These are phyloP conservation scores for Myotisia sp. DNA, from an alignment of 2,329 filamentous ascomycete genomes.

Conservation along the genomic window DNA sequence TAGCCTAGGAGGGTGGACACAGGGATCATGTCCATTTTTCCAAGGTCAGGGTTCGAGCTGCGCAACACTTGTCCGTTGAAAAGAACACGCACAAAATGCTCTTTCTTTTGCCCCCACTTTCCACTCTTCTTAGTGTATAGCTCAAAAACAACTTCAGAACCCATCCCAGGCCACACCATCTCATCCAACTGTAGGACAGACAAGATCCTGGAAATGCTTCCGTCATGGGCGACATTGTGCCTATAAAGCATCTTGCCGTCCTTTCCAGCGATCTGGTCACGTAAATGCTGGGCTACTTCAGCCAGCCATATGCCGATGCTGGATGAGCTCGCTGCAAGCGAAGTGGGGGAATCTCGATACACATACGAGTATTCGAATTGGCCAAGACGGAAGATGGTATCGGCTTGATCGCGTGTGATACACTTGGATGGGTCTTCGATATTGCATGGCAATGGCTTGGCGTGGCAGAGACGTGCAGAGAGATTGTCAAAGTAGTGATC, in stretches of 20 bases:
- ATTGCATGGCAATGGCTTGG: slow-evolving; percentile 56
- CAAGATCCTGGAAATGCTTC: slow-evolving; percentile 52
- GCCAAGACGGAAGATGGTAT: slow-evolving; percentile 60
- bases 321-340: slow-evolving; percentile 47
- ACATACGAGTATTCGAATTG: slow-evolving; percentile 70
- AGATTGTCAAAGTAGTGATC: slow-evolving; percentile 82
- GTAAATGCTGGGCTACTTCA: slow-evolving; percentile 54
- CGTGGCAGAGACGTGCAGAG: slow-evolving; percentile 63
- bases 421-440: slow-evolving; percentile 38
- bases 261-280: slow-evolving; percentile 36
- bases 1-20: slow-evolving; percentile 51
- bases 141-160: slow-evolving; percentile 64
- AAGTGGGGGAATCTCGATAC: slow-evolving; percentile 52
- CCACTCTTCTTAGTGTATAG: slow-evolving; percentile 40
- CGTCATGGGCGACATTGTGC: slow-evolving; percentile 73
- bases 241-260: slow-evolving; percentile 39
- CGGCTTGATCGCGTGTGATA: slow-evolving; percentile 46
- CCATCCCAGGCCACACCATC: slow-evolving; percentile 82
- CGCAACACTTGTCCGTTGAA: slow-evolving; percentile 54
- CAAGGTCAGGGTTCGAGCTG: slow-evolving; percentile 56
- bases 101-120: slow-evolving; percentile 13
- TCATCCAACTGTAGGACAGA: slow-evolving; percentile 55
- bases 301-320: slow-evolving; percentile 61
- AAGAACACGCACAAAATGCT: slow-evolving; percentile 50
- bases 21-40: slow-evolving; percentile 56